These are phyloP conservation scores for Clitoria ternatea DNA, from an alignment of 306 rosid genomes.

Conservation along the genomic window DNA sequence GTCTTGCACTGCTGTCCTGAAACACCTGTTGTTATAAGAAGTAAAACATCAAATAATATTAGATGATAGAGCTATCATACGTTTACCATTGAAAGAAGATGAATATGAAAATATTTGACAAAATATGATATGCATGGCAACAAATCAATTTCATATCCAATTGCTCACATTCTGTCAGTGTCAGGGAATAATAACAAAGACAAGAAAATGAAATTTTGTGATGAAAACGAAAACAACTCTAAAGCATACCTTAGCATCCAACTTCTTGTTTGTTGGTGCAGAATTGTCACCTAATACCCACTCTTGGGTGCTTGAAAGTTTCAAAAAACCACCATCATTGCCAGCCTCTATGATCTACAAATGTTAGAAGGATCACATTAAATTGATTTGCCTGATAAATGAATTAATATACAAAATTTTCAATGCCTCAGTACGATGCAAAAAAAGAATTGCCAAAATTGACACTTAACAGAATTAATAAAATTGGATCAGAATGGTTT, in stretches of 20 bases:
- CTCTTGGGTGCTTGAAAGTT: slow-evolving; percentile 59
- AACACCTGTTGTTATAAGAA: slow-evolving; percentile 41
- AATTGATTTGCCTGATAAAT: slow-evolving; percentile 16
- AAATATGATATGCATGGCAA: neutral
- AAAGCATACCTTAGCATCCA: slow-evolving; percentile 53
- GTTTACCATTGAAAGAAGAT: slow-evolving; percentile 9
- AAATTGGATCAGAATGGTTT: slow-evolving; percentile 10
- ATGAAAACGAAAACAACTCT: slow-evolving; percentile 8
- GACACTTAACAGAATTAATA: neutral
- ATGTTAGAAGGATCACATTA: slow-evolving; percentile 11
- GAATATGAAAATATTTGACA: neutral
- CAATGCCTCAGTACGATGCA: slow-evolving; percentile 2
- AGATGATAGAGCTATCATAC: neutral
- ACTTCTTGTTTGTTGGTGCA: slow-evolving; percentile 68
- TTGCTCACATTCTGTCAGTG: neutral
- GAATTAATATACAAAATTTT: slow-evolving; percentile 4
- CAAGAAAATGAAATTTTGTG: neutral
- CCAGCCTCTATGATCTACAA: slow-evolving; percentile 44
- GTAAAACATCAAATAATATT: neutral
- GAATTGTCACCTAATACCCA: slow-evolving; percentile 70
- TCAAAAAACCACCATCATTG: slow-evolving; percentile 63
- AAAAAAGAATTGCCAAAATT: slow-evolving; percentile 8
- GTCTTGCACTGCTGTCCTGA: slow-evolving; percentile 63
- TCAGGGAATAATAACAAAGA: neutral
- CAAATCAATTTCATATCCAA: neutral